These are phyloP conservation scores for Tetrahymena elliotti DNA, from an alignment of 73 alveolate species.

Conservation along the genomic window DNA sequence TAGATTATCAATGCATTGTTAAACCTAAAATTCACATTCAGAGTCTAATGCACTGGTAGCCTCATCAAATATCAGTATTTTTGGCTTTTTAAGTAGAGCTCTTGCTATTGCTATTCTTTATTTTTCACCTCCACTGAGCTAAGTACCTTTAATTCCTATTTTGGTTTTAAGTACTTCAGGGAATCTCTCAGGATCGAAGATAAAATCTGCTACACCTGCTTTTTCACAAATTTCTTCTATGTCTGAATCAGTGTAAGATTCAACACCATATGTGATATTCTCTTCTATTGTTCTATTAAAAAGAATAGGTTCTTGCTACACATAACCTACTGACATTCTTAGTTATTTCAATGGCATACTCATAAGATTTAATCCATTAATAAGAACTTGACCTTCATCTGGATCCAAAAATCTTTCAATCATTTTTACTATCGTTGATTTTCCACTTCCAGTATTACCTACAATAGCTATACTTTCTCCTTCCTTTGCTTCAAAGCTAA, in stretches of 20 bases:
- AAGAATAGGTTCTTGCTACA: conserved; percentile 87
- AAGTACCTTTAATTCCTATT: conserved; percentile 44
- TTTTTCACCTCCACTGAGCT: conserved; percentile 50
- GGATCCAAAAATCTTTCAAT: conserved; percentile 72
- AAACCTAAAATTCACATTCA: conserved; percentile 30
- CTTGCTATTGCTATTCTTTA: conserved; percentile 55
- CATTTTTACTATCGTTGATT: conserved; percentile 67
- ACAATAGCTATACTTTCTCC: conserved; percentile 72
- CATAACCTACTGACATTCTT: conserved; percentile 79
- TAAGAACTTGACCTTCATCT: conserved; percentile 55
- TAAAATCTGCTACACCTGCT: conserved; percentile 61
- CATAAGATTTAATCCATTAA: conserved; percentile 59
- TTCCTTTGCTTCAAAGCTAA: conserved; percentile 47
- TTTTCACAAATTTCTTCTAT: conserved; percentile 68
- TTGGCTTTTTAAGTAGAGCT: conserved; percentile 44
- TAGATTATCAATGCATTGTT: conserved; percentile 27
- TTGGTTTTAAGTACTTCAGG: conserved; percentile 23
- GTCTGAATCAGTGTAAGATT: conserved; percentile 74
- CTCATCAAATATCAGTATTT: conserved; percentile 47
- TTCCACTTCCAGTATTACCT: conserved; percentile 89
- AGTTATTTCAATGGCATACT: conserved; percentile 41
- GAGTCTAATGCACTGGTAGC: conserved; percentile 55
- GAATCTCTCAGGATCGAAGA: conserved; percentile 14
- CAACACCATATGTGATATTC: conserved; percentile 65
- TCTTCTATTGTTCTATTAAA: conserved; percentile 70